Percentiles rank a stretch among this genome's conserved stretches.
Conservation (phyloP, 495 filamentous ascomycete species). For the Tuber magnatum region DNA sequence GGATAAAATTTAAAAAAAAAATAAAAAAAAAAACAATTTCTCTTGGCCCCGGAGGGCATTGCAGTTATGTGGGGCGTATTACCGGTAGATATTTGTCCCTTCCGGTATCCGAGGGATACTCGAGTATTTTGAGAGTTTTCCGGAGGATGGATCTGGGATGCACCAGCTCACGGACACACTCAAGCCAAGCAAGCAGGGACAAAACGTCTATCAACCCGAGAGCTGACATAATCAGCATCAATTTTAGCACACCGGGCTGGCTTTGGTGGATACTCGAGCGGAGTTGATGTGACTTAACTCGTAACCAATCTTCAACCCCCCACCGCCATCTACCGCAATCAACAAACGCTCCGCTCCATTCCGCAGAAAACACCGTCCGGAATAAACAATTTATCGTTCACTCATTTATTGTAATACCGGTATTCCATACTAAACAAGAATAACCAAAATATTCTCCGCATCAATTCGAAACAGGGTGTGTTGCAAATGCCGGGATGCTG, state of each 20-base stretch:
- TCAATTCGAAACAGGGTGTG: constrained; percentile 1
- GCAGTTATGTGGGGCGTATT: not conserved
- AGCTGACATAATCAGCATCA: not conserved
- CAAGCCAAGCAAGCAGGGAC: not conserved
- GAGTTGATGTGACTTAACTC: not conserved
- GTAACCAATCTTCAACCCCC: not conserved
- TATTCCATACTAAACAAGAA: not conserved
- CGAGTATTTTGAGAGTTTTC: not conserved
- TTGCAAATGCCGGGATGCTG: not conserved
- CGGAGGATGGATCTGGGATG: not conserved
- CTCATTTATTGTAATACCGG: not conserved
- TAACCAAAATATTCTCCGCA: not conserved
- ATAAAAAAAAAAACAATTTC: not conserved
- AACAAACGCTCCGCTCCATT: not conserved
- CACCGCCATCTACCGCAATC: not conserved
- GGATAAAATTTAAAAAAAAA: not conserved
- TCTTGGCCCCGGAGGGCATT: not conserved
- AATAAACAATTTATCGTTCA: not conserved
- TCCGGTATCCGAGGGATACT: not conserved
- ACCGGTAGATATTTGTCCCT: no score
- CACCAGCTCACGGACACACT: not conserved
- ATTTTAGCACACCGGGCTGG: not conserved
- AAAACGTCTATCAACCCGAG: not conserved
- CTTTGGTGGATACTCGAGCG: not conserved
- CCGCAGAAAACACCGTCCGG: not conserved